phyloP scores from a whole-genome alignment of 441 rosid species.

The Gossypium davidsonii region DNA sequence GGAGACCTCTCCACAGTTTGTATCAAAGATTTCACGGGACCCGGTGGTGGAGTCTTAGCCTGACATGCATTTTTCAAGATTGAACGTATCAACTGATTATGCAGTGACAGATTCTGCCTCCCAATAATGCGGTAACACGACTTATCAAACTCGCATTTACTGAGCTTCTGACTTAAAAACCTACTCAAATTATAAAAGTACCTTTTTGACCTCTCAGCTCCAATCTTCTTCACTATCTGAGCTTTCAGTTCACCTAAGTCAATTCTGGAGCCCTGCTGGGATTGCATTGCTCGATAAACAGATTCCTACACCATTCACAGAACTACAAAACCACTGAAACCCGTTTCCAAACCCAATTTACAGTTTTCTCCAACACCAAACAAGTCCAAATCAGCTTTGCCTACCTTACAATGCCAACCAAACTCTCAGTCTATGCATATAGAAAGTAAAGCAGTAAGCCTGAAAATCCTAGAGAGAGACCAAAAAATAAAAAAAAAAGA shows the following conservation, averaged over 20 bases:
- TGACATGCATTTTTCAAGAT: slow-evolving; percentile 72
- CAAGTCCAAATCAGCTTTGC: slow-evolving; percentile 29
- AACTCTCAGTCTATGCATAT: slow-evolving; percentile 23
- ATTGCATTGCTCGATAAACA: slow-evolving; percentile 63
- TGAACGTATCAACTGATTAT: slow-evolving; percentile 65
- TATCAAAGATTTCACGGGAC: slow-evolving; percentile 37
- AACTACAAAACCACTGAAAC: slow-evolving; percentile 19
- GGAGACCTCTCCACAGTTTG: slow-evolving; percentile 35
- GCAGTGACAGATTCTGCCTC: slow-evolving; percentile 75
- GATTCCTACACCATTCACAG: slow-evolving; percentile 46
- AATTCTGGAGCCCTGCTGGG: slow-evolving; percentile 63
- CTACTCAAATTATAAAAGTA: slow-evolving; percentile 65
- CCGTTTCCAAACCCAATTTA: slow-evolving; percentile 18
- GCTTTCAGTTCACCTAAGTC: slow-evolving; percentile 71
- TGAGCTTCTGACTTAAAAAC: slow-evolving; percentile 67
- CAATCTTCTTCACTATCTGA: slow-evolving; percentile 69
- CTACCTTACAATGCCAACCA: slow-evolving; percentile 36
- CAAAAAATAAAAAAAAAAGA: background rate
- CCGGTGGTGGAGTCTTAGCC: slow-evolving; percentile 56
- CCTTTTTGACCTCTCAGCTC: slow-evolving; percentile 65
- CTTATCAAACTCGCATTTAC: slow-evolving; percentile 74
- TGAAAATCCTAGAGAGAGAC: slow-evolving; percentile 15
- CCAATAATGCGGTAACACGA: slow-evolving; percentile 64
- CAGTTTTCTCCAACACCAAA: slow-evolving; percentile 29
- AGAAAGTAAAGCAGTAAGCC: slow-evolving; percentile 17